Base-by-base conservation (phyloP, 441 rosid genomes). In the Gossypium laxum region DNA sequence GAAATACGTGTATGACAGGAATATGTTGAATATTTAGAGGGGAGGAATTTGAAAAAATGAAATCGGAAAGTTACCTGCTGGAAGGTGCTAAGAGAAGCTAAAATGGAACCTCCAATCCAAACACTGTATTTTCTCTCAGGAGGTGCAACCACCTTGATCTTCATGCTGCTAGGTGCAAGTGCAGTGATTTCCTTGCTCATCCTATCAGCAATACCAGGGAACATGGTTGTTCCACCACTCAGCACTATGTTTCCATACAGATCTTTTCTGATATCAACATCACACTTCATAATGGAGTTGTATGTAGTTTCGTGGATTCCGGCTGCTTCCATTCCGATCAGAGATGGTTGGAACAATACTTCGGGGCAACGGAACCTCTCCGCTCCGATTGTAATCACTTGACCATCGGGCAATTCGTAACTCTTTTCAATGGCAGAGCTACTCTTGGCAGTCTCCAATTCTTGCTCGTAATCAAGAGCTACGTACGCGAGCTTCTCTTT, bases 311-410 rank as follows among this genome's bases (percentile, higher is more conserved):
- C 90, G 0, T 86, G 92, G 69, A 88, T 88, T 4, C 92, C 92
- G 28, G 88, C 89, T 72, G 90, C 85, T 83, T 88, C 90, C 90
- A 88, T 88, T 63, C 90, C 92, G 1, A 86, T 83, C 69, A 86
- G 80, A 11, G 90, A 85, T 72, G 92, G 92, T 78, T 88, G 90
- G 86, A 88, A 88, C 50, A 88, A 85, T 54, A 86, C 89, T 69
- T 88, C 92, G 17, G 92, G 92, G 82, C 92, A 88, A 12, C 92
- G 85, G 85, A 88, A 88, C 66, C 89, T 82, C 84, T 86, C 92
- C 1, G 90, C 89, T 43, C 92, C 88, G 10, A 87, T 82, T 0
- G 91, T 84, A 81, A 87, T 87, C 34, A 87, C 82, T 72, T 87
- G 87, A 14, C 91, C 87, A 62, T 87, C 91, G 0, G 91, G 91